Percentiles rank a stretch among this genome's conserved stretches.
Conservation (phyloP, 441 rosid species). For the Daphne laureola region DNA sequence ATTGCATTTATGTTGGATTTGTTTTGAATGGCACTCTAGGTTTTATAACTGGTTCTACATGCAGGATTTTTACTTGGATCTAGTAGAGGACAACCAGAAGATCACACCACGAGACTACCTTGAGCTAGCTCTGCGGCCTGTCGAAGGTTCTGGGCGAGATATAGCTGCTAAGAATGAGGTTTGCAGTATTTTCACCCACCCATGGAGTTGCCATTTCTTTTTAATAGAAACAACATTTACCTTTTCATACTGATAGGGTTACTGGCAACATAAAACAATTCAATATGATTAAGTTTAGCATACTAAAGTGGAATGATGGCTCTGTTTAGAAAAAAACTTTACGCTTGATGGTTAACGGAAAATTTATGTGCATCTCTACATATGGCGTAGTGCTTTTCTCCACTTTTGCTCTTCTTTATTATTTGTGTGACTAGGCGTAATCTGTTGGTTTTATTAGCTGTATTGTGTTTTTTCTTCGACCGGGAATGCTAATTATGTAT, state of each 20-base stretch:
- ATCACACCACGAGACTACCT: constrained; percentile 95
- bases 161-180: constrained; percentile 95
- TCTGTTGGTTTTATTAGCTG: no score
- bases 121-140: constrained; percentile 85
- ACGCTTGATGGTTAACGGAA: no score
- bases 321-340: no score
- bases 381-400: no score
- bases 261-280: no score
- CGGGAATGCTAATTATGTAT: constrained; percentile 20
- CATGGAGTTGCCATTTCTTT: no score
- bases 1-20: not conserved
- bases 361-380: no score
- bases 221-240: no score
- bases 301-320: no score
- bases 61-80: constrained; percentile 92
- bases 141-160: constrained; percentile 78
- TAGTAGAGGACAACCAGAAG: constrained; percentile 73
- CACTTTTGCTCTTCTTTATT: no score
- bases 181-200: not conserved
- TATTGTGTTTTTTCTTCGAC: not conserved
- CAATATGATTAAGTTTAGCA: not conserved
- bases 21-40: constrained; percentile 1
- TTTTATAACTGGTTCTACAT: constrained; percentile 7
- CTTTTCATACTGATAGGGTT: no score
- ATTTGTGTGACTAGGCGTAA: no score